phyloP scores from a whole-genome alignment of 1,284 basidiomycete genomes.

The Leccinum proliferum region DNA sequence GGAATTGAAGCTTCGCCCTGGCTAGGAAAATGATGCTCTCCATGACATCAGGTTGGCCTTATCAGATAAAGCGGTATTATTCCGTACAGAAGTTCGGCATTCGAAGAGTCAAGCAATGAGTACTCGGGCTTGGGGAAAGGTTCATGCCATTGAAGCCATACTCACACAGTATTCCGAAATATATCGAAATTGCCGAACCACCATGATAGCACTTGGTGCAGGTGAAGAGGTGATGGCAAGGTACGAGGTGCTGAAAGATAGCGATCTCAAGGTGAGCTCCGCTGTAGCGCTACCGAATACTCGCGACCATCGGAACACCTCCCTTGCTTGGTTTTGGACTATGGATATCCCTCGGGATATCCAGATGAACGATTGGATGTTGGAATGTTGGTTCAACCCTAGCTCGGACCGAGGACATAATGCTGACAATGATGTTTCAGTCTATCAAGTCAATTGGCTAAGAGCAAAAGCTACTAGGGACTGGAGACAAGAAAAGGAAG shows the following conservation, averaged over 20 bases:
- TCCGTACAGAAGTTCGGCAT: background rate
- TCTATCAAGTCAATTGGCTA: constrained; percentile 1
- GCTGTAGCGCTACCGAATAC: background rate
- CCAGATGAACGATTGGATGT: background rate
- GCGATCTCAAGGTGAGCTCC: background rate
- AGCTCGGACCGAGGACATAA: background rate
- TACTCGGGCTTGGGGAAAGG: background rate
- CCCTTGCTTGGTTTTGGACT: constrained; percentile 1
- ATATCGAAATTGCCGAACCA: background rate
- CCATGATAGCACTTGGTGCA: background rate
- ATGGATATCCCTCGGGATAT: background rate
- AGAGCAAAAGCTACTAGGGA: background rate
- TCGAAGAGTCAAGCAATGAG: background rate
- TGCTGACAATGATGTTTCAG: background rate
- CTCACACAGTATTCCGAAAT: background rate
- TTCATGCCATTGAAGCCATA: background rate
- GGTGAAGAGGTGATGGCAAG: background rate
- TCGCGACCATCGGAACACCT: background rate
- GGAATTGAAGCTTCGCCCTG: background rate
- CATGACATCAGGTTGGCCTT: background rate
- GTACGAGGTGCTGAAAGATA: background rate
- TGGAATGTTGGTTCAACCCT: background rate
- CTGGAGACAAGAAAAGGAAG: background rate
- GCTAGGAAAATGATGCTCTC: background rate
- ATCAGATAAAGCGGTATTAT: background rate